Evolutionary conservation across 225 moss, liverwort and hornwort species (phyloP).

Genomic region (Takakia lepidozioides): DNA sequence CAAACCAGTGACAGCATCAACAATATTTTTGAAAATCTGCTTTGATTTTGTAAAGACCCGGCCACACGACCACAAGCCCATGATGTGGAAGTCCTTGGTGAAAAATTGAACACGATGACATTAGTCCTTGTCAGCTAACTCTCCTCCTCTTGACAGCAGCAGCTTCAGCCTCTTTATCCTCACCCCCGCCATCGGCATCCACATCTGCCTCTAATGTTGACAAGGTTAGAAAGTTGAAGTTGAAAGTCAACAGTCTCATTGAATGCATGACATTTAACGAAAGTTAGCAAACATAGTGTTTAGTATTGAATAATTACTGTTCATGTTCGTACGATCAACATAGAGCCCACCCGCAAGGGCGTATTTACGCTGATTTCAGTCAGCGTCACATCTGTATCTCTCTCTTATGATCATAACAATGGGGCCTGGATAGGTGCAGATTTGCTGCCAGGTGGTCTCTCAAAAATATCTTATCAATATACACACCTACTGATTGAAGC

Average conservation of each 20-base stretch:
- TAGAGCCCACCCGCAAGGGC: no score
- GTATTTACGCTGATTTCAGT: no score
- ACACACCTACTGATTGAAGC: no score
- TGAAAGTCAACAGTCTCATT: not conserved
- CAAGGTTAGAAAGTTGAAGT: not conserved
- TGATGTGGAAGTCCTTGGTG: constrained; percentile 5
- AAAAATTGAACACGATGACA: constrained; percentile 1
- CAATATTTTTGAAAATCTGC: constrained; percentile 6
- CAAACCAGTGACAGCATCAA: constrained; percentile 12
- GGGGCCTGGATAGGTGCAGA: no score
- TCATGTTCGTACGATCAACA: no score
- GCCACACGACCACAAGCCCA: not conserved
- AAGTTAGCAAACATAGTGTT: no score
- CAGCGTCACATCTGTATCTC: not conserved
- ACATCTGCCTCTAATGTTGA: constrained; percentile 13
- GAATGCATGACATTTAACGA: not conserved
- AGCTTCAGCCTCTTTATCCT: constrained; percentile 27
- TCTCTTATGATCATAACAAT: no score
- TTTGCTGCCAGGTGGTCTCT: no score
- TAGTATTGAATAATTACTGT: no score
- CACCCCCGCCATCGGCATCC: constrained; percentile 24
- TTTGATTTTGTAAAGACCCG: constrained; percentile 1
- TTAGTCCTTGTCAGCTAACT: constrained; percentile 15
- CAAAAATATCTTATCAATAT: no score
- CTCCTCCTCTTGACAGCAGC: constrained; percentile 38